Conservation (phyloP, 2,329 filamentous ascomycete genomes). For the Nectriaceae sp. region DNA sequence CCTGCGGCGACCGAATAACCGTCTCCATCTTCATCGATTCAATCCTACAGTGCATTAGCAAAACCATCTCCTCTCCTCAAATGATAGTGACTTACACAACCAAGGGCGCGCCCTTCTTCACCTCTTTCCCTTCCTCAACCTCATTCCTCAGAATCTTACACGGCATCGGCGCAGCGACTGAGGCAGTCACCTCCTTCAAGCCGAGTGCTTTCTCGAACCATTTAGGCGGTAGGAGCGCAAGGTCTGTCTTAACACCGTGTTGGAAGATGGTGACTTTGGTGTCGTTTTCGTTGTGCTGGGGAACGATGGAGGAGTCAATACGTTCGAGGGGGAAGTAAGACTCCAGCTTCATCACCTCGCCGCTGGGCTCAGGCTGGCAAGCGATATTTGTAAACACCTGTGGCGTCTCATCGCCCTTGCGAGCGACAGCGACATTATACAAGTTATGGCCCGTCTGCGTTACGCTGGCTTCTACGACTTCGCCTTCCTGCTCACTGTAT, state of each 20-base stretch:
- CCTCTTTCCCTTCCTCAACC: constrained; percentile 76
- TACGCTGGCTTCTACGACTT: constrained; percentile 57
- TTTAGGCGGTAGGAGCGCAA: constrained; percentile 60
- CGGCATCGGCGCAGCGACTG: constrained; percentile 91
- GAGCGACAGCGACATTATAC: constrained; percentile 48
- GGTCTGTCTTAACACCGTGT: constrained; percentile 59
- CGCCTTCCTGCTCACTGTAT: constrained; percentile 63
- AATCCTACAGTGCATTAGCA: constrained; percentile 52
- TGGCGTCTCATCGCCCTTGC: constrained; percentile 40
- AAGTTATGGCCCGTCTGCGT: constrained; percentile 49
- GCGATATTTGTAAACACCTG: constrained; percentile 48
- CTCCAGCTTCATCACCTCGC: constrained; percentile 34
- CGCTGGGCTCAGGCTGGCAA: constrained; percentile 36
- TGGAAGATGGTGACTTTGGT: constrained; percentile 78
- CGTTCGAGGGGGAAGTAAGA: constrained; percentile 79
- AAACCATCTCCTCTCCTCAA: constrained; percentile 27
- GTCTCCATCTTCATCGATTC: constrained; percentile 93
- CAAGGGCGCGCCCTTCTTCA: constrained; percentile 82
- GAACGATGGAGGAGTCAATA: constrained; percentile 76
- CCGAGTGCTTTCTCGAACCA: constrained; percentile 92
- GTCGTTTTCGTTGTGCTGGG: constrained; percentile 52
- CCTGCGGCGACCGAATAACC: constrained; percentile 75
- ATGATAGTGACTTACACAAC: constrained; percentile 64
- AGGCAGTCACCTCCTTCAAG: constrained; percentile 76
- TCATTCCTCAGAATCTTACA: constrained; percentile 94